Conservation (phyloP, 352 stramenopile genomes). For the Lagenidium giganteum region DNA sequence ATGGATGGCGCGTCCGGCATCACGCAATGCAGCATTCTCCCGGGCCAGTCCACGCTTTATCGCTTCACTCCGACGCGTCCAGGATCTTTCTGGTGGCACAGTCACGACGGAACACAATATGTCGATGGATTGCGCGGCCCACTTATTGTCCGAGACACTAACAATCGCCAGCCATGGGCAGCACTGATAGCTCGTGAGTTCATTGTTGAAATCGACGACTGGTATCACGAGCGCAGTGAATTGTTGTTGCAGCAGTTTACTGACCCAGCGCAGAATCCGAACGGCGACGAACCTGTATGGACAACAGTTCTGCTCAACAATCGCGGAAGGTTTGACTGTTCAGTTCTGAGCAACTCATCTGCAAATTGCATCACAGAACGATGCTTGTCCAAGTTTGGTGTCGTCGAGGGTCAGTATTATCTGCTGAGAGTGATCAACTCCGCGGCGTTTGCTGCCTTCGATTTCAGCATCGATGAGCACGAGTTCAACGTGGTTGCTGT, state of each 20-base stretch:
- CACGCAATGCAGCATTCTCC: slow-evolving; percentile 40
- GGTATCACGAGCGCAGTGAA: too few relatives aligned
- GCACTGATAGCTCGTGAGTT: slow-evolving; percentile 29
- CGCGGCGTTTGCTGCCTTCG: slow-evolving; percentile 32
- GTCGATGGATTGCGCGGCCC: slow-evolving; percentile 32
- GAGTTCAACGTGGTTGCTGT: slow-evolving; percentile 30
- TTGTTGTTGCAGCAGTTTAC: too few relatives aligned
- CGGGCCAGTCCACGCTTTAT: slow-evolving; percentile 33
- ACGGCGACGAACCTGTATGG: slow-evolving; percentile 25
- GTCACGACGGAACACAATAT: slow-evolving; percentile 39
- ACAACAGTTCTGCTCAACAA: slow-evolving; percentile 42
- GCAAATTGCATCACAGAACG: slow-evolving; percentile 17
- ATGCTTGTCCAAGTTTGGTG: slow-evolving; percentile 22
- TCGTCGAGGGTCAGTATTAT: slow-evolving; percentile 28
- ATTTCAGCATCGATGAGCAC: slow-evolving; percentile 38
- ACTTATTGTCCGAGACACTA: too few relatives aligned
- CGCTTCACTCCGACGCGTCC: slow-evolving; percentile 32
- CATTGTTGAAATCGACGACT: slow-evolving; percentile 27
- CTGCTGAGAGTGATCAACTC: slow-evolving; percentile 36
- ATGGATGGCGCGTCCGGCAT: slow-evolving; percentile 42
- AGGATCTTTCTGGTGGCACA: slow-evolving; percentile 42
- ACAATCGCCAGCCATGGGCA: too few relatives aligned
- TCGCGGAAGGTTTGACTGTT: slow-evolving; percentile 33
- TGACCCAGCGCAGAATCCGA: too few relatives aligned
- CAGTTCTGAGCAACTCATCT: slow-evolving; percentile 13